phyloP scores from a whole-genome alignment of 2,329 filamentous ascomycete species.

The Monilinia aucupariae region DNA sequence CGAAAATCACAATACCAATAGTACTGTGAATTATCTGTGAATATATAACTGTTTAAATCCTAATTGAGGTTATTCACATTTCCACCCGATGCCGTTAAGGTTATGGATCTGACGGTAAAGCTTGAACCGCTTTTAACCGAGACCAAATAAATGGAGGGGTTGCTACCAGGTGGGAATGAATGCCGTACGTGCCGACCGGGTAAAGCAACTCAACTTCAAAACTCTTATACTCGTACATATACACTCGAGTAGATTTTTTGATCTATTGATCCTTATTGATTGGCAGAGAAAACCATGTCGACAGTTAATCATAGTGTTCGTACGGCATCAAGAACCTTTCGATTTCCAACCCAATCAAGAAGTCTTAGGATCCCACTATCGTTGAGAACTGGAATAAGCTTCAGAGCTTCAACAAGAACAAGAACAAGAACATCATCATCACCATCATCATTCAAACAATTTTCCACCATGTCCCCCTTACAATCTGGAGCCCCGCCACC shows the following conservation, averaged over 20 bases:
- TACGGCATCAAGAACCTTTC: slow-evolving; percentile 31
- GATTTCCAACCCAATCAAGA: slow-evolving; percentile 30
- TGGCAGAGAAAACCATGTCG: slow-evolving; percentile 30
- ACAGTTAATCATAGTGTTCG: slow-evolving; percentile 33
- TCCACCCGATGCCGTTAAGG: background rate
- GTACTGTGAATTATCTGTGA: too few relatives aligned
- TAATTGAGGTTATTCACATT: too few relatives aligned
- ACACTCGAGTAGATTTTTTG: background rate
- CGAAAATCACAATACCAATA: too few relatives aligned
- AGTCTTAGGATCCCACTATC: slow-evolving; percentile 29
- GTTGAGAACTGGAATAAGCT: slow-evolving; percentile 24
- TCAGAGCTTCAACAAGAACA: slow-evolving; percentile 23
- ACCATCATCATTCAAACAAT: slow-evolving; percentile 30
- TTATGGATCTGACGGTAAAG: too few relatives aligned
- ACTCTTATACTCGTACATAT: background rate
- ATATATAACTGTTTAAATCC: too few relatives aligned
- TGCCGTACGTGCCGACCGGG: background rate
- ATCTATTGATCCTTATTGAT: background rate
- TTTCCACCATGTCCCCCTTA: slow-evolving; percentile 37
- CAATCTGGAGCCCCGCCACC: slow-evolving; percentile 44
- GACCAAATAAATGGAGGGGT: background rate
- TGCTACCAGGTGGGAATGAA: background rate
- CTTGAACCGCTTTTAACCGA: slow-evolving; percentile 12
- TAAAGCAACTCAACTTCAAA: background rate
- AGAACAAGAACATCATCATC: slow-evolving; percentile 5